Evolutionary conservation across 1,284 basidiomycete species (phyloP).

Genomic region (Tilletia setariae): DNA sequence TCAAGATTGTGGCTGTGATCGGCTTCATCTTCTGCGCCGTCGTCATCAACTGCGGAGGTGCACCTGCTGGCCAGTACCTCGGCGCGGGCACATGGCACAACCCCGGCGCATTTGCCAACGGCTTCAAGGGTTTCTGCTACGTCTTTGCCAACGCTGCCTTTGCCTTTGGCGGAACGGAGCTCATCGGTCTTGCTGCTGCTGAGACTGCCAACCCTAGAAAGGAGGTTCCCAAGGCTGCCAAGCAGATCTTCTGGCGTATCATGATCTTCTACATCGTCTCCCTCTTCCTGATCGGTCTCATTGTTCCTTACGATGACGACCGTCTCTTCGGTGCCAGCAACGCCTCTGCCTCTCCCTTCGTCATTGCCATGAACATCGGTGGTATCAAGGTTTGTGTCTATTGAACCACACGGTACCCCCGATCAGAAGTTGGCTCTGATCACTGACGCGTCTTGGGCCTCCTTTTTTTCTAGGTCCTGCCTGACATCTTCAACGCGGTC

Average conservation of each 20-base stretch:
- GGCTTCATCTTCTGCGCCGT: conserved; percentile 63
- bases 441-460: no score
- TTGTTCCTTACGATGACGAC: conserved; percentile 54
- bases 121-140: conserved; percentile 51
- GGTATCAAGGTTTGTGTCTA: conserved; percentile 55
- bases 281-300: conserved; percentile 64
- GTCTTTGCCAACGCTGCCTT: conserved; percentile 51
- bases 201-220: conserved; percentile 60
- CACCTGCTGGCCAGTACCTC: conserved; percentile 32
- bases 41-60: conserved; percentile 56
- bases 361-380: conserved; percentile 57
- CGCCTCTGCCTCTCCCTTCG: conserved; percentile 57
- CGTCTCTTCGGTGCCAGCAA: conserved; percentile 38
- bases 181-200: conserved; percentile 70
- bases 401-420: no score
- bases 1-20: conserved; percentile 62
- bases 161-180: conserved; percentile 49
- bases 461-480: conserved; percentile 47
- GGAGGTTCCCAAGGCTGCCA: conserved; percentile 59
- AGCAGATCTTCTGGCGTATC: conserved; percentile 58
- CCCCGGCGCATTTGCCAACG: conserved; percentile 46
- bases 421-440: no score
- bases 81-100: conserved; percentile 16
- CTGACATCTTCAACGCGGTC: conserved; percentile 59
- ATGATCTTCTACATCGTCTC: conserved; percentile 60